Conservation (phyloP, 2,329 filamentous ascomycete genomes). For the Penicillium corylophilum region DNA sequence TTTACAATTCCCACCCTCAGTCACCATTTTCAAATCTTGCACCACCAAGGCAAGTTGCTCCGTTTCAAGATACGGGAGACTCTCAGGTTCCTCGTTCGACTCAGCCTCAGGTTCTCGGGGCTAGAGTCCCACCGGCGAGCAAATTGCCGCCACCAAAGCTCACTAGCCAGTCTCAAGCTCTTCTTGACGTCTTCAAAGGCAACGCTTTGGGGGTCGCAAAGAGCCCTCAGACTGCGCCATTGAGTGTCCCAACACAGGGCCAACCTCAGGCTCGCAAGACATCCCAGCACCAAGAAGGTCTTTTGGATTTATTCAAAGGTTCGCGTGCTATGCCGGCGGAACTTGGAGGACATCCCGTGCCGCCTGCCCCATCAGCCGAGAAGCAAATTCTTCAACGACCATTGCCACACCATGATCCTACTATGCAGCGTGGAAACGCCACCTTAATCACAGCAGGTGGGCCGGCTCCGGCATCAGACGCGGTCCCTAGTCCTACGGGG, state of each 20-base stretch:
- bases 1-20: conserved; percentile 19
- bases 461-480: conserved; percentile 36
- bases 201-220: conserved; percentile 27
- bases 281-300: conserved; percentile 40
- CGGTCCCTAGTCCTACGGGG: conserved; percentile 42
- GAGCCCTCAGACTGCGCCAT: conserved; percentile 16
- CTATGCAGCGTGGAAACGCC: conserved; percentile 15
- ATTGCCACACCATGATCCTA: conserved; percentile 7
- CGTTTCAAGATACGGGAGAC: conserved; percentile 50
- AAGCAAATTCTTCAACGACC: conserved; percentile 37
- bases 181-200: conserved; percentile 59
- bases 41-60: conserved; percentile 33
- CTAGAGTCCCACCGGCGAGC: conserved; percentile 55
- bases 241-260: conserved; percentile 14
- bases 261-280: conserved; percentile 20
- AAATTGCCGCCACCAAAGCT: conserved; percentile 60
- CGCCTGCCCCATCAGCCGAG: conserved; percentile 23
- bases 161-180: conserved; percentile 56
- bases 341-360: conserved; percentile 45
- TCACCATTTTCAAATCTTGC: conserved; percentile 11
- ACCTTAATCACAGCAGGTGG: conserved; percentile 14
- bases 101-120: conserved; percentile 39
- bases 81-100: conserved; percentile 44
- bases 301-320: conserved; percentile 36
- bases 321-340: conserved; percentile 35